Base-by-base conservation (phyloP, 148 eudicot genomes). In the Heliosperma pusillum region DNA sequence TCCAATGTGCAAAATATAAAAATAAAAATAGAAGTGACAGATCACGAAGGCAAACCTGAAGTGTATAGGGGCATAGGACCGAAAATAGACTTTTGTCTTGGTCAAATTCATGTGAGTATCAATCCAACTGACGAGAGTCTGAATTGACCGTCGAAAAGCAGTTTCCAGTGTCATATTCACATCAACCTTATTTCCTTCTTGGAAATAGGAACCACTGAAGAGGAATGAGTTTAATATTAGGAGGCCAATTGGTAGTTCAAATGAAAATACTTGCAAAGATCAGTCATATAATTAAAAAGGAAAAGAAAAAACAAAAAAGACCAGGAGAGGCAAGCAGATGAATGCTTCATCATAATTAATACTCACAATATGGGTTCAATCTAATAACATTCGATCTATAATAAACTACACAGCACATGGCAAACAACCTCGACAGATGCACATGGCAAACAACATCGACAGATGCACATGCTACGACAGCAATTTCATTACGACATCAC, bases 11-110 rank as follows among this genome's bases (percentile, higher is more conserved):
- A 55, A 69, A 29, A 47, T 0, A 77, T 0, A 45, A n/a, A 22
- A 56, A 24, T 22, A 2, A 55, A 71, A 17, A 42, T 24, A n/a
- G 45, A 7, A 55, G 8, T 2, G 66, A 17, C 10, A 0, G n/a
- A 62, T 20, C 4, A 40, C 17, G 62, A 79, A 64, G 40, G 30
- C 79, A 67, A 76, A 92, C 97, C 95, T 90, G 93, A 86, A 92
- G 80, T 92, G 97, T 30, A 90, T 86, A 22, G 97, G 96, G 66
- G 95, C 83, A 74, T 86, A 92, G 70, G 86, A 83, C 17, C 97
- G 93, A 77, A 92, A 87, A 79, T 86, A 70, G 73, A 92, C 83
- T 20, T 80, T 89, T 66, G 96, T 90, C 80, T 81, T 87, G 76
- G 71, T 82, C 77, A 75, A 27, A 74, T 90, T 78, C 25, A 92